Evolutionary conservation across 2,329 filamentous ascomycete species (phyloP).

Genomic region (Neodidymelliopsis sp.): DNA sequence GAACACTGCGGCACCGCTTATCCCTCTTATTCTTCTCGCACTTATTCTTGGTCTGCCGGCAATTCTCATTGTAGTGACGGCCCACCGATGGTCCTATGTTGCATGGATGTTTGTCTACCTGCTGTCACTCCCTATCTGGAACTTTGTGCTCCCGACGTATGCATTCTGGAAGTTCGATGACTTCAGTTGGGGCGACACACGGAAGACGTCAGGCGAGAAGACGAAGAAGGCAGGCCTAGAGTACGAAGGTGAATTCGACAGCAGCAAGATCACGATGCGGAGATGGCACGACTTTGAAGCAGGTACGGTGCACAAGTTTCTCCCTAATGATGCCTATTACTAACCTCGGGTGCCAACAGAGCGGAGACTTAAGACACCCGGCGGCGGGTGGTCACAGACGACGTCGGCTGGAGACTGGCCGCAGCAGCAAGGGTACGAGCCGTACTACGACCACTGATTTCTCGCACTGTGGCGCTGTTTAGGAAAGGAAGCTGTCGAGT

Average conservation of each 20-base stretch:
- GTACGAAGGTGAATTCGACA: conserved; percentile 95
- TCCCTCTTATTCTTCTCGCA: conserved; percentile 86
- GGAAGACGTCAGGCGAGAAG: conserved; percentile 91
- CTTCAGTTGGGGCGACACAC: conserved; percentile 98
- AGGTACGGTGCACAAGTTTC: conserved; percentile 54
- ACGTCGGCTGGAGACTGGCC: conserved; percentile 47
- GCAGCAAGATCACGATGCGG: conserved; percentile 99
- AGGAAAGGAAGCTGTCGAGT: conserved; percentile 28
- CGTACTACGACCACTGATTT: conserved; percentile 50
- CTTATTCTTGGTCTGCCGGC: conserved; percentile 94
- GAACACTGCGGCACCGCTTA: conserved; percentile 72
- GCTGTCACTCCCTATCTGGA: conserved; percentile 92
- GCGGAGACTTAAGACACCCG: conserved; percentile 51
- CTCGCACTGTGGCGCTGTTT: conserved; percentile 40
- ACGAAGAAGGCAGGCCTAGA: conserved; percentile 86
- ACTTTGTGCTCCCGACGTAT: conserved; percentile 92
- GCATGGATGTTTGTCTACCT: conserved; percentile 98
- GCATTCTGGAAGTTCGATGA: conserved; percentile 99
- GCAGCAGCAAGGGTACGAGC: conserved; percentile 47
- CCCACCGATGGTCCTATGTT: conserved; percentile 90
- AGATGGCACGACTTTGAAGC: conserved; percentile 93
- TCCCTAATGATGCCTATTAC: conserved; percentile 29
- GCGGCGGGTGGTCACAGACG: conserved; percentile 46
- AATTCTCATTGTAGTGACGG: conserved; percentile 89
- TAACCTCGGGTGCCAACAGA: conserved; percentile 46